Evolutionary conservation across 805 yeast species (phyloP).

Genomic region (Kodamaea kaohsiungensis): DNA sequence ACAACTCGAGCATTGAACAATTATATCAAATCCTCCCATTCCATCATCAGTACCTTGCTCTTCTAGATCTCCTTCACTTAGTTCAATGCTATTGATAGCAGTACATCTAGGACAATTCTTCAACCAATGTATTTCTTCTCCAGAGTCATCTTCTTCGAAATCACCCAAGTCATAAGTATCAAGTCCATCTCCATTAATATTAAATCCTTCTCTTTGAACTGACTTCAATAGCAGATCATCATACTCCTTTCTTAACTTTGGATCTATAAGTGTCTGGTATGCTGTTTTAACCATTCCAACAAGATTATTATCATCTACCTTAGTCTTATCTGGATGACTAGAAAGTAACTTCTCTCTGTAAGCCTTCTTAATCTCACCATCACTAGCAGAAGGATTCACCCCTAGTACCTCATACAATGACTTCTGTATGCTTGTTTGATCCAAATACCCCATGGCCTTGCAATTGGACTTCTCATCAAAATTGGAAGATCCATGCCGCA

Average conservation of each 20-base stretch:
- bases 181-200: slow-evolving; percentile 62
- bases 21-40: slow-evolving; percentile 57
- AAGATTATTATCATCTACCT: slow-evolving; percentile 9
- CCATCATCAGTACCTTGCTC: slow-evolving; percentile 53
- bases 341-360: slow-evolving; percentile 60
- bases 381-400: slow-evolving; percentile 38
- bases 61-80: slow-evolving; percentile 64
- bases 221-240: slow-evolving; percentile 45
- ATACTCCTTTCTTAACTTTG: slow-evolving; percentile 45
- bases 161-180: slow-evolving; percentile 69
- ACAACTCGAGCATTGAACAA: slow-evolving; percentile 81
- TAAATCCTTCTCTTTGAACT: slow-evolving; percentile 39
- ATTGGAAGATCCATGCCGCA: no score
- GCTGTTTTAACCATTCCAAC: slow-evolving; percentile 57
- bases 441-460: slow-evolving; percentile 3
- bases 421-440: slow-evolving; percentile 4
- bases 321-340: slow-evolving; percentile 77
- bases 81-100: slow-evolving; percentile 49
- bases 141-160: slow-evolving; percentile 44
- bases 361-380: slow-evolving; percentile 54
- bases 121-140: slow-evolving; percentile 37
- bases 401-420: slow-evolving; percentile 63
- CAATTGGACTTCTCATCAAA: no score
- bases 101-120: slow-evolving; percentile 71
- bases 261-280: slow-evolving; percentile 53